Evolutionary conservation across 23 red algal genomes (phyloP).

Genomic region (Porphyridium purpureum): DNA sequence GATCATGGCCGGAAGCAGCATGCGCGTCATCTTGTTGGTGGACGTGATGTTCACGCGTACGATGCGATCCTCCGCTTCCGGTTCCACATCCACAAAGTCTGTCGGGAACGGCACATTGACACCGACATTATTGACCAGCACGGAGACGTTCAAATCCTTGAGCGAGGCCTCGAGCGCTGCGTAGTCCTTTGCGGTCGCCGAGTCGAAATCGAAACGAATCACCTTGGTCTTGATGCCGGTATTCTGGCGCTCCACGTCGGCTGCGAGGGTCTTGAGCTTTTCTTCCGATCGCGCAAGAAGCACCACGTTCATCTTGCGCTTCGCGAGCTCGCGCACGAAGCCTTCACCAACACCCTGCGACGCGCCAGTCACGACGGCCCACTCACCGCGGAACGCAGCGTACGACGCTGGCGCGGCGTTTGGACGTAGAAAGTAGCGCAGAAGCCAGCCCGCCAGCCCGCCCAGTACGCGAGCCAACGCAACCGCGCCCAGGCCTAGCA

Average conservation of each 20-base stretch:
- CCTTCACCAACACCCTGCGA: slow-evolving; percentile 77
- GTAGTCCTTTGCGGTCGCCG: slow-evolving; percentile 27
- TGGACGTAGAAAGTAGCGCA: too few relatives aligned
- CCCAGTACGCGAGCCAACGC: too few relatives aligned
- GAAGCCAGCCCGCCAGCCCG: too few relatives aligned
- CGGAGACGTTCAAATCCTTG: not conserved
- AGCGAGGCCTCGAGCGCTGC: slow-evolving; percentile 5
- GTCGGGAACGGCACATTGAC: slow-evolving; percentile 86
- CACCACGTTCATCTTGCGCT: slow-evolving; percentile 47
- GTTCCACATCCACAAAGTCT: slow-evolving; percentile 69
- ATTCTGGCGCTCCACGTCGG: not conserved
- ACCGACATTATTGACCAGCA: slow-evolving; percentile 94
- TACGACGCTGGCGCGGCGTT: too few relatives aligned
- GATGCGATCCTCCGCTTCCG: slow-evolving; percentile 39
- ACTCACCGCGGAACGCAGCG: slow-evolving; percentile 24
- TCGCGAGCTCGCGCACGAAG: slow-evolving; percentile 45
- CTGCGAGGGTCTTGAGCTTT: slow-evolving; percentile 29
- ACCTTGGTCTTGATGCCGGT: slow-evolving; percentile 21
- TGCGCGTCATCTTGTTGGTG: slow-evolving; percentile 46
- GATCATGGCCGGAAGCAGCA: slow-evolving; percentile 62
- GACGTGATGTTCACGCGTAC: slow-evolving; percentile 58
- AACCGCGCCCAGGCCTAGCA: too few relatives aligned
- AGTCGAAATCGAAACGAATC: slow-evolving; percentile 63
- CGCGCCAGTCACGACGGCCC: slow-evolving; percentile 94
- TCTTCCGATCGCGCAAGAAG: slow-evolving; percentile 68